Evolutionary conservation across 805 yeast genomes (phyloP).

Genomic region (Candida morakotiae): DNA sequence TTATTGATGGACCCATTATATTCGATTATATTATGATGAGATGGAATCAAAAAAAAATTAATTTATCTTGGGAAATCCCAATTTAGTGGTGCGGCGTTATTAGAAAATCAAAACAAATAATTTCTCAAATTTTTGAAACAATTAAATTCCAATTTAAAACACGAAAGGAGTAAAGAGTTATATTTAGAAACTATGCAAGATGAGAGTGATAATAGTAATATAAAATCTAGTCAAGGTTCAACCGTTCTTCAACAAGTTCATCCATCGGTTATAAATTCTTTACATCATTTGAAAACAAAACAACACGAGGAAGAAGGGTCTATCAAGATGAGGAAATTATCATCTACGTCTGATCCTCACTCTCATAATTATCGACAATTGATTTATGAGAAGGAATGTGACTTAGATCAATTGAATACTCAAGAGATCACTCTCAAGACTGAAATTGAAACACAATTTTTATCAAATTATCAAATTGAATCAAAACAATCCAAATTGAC

Average conservation of each 20-base stretch:
- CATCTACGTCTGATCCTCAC: not conserved
- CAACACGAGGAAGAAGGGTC: not conserved
- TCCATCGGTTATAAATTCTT: constrained; percentile 6
- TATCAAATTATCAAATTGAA: constrained; percentile 29
- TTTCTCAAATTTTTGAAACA: no score
- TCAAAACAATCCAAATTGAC: constrained; percentile 35
- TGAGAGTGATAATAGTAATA: not conserved
- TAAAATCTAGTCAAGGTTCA: not conserved
- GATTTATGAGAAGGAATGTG: constrained; percentile 13
- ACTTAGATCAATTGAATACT: constrained; percentile 15
- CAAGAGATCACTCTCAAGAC: constrained; percentile 29
- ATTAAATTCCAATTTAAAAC: not conserved
- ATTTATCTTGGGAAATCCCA: no score
- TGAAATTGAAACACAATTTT: constrained; percentile 32
- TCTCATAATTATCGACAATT: constrained; percentile 5
- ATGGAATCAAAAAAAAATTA: not conserved
- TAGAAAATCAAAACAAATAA: not conserved
- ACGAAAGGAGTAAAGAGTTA: no score
- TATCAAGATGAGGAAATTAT: constrained; percentile 1
- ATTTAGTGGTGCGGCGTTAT: no score
- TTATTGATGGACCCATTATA: constrained; percentile 16
- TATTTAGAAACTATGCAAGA: not conserved
- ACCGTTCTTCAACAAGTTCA: no score
- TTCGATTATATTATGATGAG: constrained; percentile 12
- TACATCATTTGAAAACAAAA: not conserved